phyloP scores from a whole-genome alignment of 768 basidiomycete species.

The Hemileccinum rubropunctum region DNA sequence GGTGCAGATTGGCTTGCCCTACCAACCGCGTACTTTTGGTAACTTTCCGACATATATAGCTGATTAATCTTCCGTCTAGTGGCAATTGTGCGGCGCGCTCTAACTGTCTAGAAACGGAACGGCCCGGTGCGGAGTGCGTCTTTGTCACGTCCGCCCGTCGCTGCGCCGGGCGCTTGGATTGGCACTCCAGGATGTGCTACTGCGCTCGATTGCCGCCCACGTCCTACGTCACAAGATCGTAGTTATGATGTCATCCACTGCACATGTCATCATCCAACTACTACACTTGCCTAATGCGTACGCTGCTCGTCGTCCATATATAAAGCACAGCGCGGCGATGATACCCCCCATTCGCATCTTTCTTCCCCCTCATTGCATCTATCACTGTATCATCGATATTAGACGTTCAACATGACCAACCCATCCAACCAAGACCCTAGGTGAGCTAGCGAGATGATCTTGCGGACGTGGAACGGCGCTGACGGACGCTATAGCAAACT shows the following conservation, averaged over 20 bases:
- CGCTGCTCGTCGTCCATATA: constrained; percentile 21
- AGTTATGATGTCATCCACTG: constrained; percentile 28
- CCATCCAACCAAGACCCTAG: constrained; percentile 26
- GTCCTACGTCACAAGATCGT: constrained; percentile 21
- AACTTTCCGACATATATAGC: background rate
- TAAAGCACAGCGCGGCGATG: constrained; percentile 10
- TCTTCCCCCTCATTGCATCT: constrained; percentile 1
- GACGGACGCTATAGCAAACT: constrained; percentile 27
- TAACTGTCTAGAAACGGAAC: background rate
- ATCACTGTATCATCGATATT: background rate
- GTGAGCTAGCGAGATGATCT: constrained; percentile 10
- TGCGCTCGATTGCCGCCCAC: constrained; percentile 9
- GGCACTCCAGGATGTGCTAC: background rate
- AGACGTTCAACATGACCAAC: constrained; percentile 6
- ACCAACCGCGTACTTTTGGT: background rate
- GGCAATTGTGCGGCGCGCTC: background rate
- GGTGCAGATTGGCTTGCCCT: background rate
- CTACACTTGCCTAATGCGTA: constrained; percentile 31
- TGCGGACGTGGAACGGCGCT: background rate
- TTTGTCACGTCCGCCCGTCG: background rate
- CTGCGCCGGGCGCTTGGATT: background rate
- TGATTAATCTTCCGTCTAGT: background rate
- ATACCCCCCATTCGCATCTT: constrained; percentile 1
- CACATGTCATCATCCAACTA: constrained; percentile 21
- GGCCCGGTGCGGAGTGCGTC: background rate